These are phyloP conservation scores for Vaccinium vitisidaea DNA, from an alignment of 148 eudicot species.

Conservation along the genomic window DNA sequence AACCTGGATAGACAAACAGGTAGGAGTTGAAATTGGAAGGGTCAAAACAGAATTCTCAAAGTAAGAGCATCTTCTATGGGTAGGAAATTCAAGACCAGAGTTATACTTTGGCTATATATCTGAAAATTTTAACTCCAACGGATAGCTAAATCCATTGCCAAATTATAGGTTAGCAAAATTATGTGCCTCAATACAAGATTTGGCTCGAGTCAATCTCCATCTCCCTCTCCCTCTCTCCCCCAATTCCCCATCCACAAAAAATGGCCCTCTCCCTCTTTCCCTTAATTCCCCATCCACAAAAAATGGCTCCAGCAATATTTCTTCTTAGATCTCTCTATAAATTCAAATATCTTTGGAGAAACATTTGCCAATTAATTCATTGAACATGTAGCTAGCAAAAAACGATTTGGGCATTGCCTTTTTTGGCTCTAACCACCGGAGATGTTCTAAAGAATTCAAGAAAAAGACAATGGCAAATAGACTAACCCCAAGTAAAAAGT, in stretches of 20 bases:
- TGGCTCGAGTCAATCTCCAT: neutral
- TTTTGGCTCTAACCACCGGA: neutral
- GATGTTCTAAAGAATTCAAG: neutral
- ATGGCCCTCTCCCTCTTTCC: neutral
- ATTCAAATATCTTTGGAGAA: neutral
- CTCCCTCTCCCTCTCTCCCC: neutral
- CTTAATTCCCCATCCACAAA: neutral
- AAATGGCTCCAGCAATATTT: neutral
- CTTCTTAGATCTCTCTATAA: neutral
- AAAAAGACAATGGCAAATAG: slow-evolving; percentile 28
- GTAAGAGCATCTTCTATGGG: neutral
- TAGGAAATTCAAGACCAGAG: neutral
- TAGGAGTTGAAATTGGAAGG: neutral
- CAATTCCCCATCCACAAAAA: too few species aligned
- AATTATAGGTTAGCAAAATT: neutral
- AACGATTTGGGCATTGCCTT: neutral
- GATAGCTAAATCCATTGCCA: neutral
- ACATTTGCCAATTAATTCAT: neutral
- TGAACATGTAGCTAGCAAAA: neutral
- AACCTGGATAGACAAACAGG: neutral
- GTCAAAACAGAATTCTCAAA: neutral
- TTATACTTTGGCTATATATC: neutral
- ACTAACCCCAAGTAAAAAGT: slow-evolving; percentile 94
- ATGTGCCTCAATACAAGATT: neutral
- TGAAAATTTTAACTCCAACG: neutral